A percentile compares a stretch with the other conserved stretches of the same genome.
phyloP scores from a whole-genome alignment of 805 yeast species.

The Wickerhamomyces rabaulensis region DNA sequence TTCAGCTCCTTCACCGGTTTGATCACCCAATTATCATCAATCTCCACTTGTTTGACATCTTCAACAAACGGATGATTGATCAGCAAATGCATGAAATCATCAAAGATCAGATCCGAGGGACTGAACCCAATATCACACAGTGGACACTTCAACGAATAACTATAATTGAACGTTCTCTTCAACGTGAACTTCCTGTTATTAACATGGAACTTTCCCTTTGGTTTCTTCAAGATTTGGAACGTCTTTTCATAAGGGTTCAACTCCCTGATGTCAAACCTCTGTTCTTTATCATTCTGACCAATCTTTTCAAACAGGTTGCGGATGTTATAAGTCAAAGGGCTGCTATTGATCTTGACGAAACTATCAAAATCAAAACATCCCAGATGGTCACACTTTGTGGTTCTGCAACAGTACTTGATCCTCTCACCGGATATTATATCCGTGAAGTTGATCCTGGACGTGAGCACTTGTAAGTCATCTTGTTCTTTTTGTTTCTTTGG shows the following conservation, averaged over 20 bases:
- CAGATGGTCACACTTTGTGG: not conserved
- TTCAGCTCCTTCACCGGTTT: not conserved
- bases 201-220: not conserved
- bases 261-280: not conserved
- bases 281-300: not conserved
- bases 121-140: not conserved
- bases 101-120: constrained; percentile 3
- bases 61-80: constrained; percentile 3
- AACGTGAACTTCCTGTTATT: constrained; percentile 1
- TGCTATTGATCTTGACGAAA: not conserved
- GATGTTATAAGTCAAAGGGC: not conserved
- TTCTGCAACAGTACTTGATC: constrained; percentile 2
- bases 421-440: constrained; percentile 2
- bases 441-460: not conserved
- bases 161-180: not conserved
- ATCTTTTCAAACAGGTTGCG: not conserved
- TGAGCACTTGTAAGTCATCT: constrained; percentile 1
- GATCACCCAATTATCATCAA: constrained; percentile 1
- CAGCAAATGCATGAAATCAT: constrained; percentile 5
- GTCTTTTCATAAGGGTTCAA: not conserved
- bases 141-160: constrained; percentile 1
- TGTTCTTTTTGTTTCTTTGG: not conserved
- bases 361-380: constrained; percentile 5
- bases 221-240: not conserved
- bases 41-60: constrained; percentile 1